These are phyloP conservation scores for Pseudogymnoascus sp. DNA, from an alignment of 2,329 filamentous ascomycete genomes.

Conservation along the genomic window DNA sequence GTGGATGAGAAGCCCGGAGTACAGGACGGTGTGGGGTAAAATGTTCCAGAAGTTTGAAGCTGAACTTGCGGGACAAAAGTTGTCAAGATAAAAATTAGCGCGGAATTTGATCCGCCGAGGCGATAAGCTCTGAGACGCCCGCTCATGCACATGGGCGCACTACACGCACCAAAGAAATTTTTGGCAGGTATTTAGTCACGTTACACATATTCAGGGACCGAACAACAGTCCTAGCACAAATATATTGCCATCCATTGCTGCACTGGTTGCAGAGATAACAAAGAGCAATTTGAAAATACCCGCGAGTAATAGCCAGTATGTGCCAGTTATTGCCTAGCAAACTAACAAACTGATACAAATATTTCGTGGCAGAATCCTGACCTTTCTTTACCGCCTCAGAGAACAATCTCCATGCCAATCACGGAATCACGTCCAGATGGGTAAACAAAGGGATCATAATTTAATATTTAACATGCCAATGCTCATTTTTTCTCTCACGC, in stretches of 20 bases:
- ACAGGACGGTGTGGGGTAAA: conserved; percentile 3
- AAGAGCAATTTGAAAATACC: not conserved
- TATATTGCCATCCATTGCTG: not conserved
- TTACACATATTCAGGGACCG: not conserved
- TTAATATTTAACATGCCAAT: conserved; percentile 7
- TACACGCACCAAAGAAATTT: not conserved
- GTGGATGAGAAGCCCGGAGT: conserved; percentile 1
- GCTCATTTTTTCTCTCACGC: conserved; percentile 7
- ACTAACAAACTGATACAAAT: not conserved
- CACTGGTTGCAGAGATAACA: not conserved
- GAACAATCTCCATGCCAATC: not conserved
- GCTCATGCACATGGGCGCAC: not conserved
- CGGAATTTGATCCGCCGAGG: conserved; percentile 5
- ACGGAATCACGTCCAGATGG: not conserved
- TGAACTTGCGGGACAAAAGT: conserved; percentile 7
- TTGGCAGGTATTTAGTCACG: not conserved
- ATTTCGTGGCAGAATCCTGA: not conserved
- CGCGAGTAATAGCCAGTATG: not conserved
- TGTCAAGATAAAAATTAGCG: conserved; percentile 6
- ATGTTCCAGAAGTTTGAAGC: conserved; percentile 5
- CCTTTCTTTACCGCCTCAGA: not conserved
- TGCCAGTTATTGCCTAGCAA: not conserved
- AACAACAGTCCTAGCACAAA: not conserved
- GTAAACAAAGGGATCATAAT: conserved; percentile 5
- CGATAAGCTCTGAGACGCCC: conserved; percentile 1